Evolutionary conservation across 768 basidiomycete species (phyloP).

Genomic region (Chalciporus chontae): DNA sequence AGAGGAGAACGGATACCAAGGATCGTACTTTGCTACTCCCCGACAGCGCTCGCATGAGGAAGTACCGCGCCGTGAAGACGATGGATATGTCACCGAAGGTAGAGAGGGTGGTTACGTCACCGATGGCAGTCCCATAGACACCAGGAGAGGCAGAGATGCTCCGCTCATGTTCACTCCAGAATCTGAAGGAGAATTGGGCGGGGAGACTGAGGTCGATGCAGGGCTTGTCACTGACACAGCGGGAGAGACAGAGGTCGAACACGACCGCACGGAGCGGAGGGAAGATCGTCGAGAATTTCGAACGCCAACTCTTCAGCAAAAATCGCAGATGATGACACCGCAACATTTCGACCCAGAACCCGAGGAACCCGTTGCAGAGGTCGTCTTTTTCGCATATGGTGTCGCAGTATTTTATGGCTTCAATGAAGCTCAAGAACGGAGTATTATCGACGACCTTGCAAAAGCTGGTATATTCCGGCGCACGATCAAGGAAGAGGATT

Average conservation of each 20-base stretch:
- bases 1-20: constrained; percentile 88
- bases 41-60: constrained; percentile 19
- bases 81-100: constrained; percentile 24
- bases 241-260: constrained; percentile 14
- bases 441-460: constrained; percentile 80
- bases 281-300: not conserved
- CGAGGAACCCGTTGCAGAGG: constrained; percentile 61
- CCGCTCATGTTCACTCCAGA: not conserved
- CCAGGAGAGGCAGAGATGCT: constrained; percentile 5
- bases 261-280: not conserved
- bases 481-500: constrained; percentile 59
- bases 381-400: constrained; percentile 81
- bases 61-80: constrained; percentile 12
- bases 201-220: constrained; percentile 9
- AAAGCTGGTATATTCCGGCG: constrained; percentile 67
- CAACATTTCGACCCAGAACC: constrained; percentile 8
- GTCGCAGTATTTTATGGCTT: constrained; percentile 93
- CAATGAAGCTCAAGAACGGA: constrained; percentile 70
- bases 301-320: constrained; percentile 2
- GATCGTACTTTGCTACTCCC: constrained; percentile 62
- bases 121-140: constrained; percentile 19
- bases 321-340: not conserved
- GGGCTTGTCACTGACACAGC: constrained; percentile 12
- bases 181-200: constrained; percentile 5
- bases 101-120: constrained; percentile 63